Base-by-base conservation (phyloP, 1,284 basidiomycete species). In the Gastroboletus turbinatus region DNA sequence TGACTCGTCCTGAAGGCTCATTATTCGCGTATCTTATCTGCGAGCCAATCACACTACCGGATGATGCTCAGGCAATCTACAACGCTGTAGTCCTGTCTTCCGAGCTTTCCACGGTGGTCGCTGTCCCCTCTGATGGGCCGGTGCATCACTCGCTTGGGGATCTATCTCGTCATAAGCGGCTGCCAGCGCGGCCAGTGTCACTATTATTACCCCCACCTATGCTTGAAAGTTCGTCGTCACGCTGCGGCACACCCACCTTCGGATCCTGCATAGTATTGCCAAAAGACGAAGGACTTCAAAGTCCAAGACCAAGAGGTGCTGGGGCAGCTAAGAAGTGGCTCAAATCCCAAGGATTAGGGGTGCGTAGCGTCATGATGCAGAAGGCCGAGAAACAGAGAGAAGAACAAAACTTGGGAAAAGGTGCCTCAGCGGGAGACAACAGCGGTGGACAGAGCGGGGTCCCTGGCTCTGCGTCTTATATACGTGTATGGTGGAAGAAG, bases 21-120 rank as follows among this genome's bases (percentile, higher is more conserved):
- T 69, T 84, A 44, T 89, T 90, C 62, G 85, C 83, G 2, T 80
- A 88, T 63, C 79, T 90, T 55, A 76, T 84, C 38, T 88, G 87
- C 19, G 77, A 83, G 17, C 86, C 87, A 7, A 74, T 78, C 5
- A 59, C 75, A 1, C 76, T 85, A 25, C 82, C 19, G 0, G 69
- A 59, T 2, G 67, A 72, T 32, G 65, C 61, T 11, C 58, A 67
- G 21, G 58, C 45, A 2, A 69, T 67, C 11, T 53, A 71, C 32
- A 66, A 66, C 14, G 63, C 55, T 14, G 36, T 57, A 1, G 58
- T 56, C 17, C 30, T 69, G 3, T 59, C 67, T 16, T 57, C 60
- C 3, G 63, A 64, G 5, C 61, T 67, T 25, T 59, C 61, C 6
- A 47, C 59, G 4, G 53, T 66, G 5, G 51, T 69, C n/a, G 45